Conservation (phyloP, 371 early-diverging fungal species). For the Syncephalastrum monosporum region DNA sequence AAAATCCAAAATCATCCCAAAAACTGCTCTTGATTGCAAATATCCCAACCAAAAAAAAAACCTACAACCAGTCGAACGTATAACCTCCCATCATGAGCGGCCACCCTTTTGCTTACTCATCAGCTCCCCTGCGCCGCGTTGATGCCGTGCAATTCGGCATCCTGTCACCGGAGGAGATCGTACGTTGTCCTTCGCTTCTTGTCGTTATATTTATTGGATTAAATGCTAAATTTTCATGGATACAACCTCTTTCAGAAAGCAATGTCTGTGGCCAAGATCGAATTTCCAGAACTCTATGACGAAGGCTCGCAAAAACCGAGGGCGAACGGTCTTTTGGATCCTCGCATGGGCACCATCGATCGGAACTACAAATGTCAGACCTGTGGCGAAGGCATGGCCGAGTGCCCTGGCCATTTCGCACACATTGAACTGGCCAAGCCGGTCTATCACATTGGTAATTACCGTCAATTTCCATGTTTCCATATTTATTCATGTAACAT, state of each 20-base stretch:
- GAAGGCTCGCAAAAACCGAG: conserved; percentile 87
- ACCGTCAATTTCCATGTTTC: too few species aligned
- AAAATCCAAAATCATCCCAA: conserved; percentile 1
- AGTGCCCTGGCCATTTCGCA: conserved; percentile 99
- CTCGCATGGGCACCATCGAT: conserved; percentile 99
- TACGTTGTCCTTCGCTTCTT: conserved; percentile 52
- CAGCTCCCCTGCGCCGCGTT: conserved; percentile 90
- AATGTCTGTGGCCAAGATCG: conserved; percentile 96
- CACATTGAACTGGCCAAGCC: conserved; percentile 99
- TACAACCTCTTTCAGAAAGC: conserved; percentile 68
- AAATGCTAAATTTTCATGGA: conserved; percentile 8
- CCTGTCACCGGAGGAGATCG: conserved; percentile 94
- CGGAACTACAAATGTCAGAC: conserved; percentile 98
- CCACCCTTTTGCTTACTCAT: conserved; percentile 74
- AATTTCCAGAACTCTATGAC: conserved; percentile 95
- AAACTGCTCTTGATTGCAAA: neutral
- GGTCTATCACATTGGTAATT: conserved; percentile 88
- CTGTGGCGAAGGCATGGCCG: conserved; percentile 95
- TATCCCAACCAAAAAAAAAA: neutral
- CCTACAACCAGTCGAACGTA: conserved; percentile 1
- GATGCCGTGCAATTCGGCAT: conserved; percentile 95
- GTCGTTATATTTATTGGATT: too few species aligned
- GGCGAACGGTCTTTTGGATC: conserved; percentile 92
- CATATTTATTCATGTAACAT: neutral
- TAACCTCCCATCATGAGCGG: conserved; percentile 42